Conservation (phyloP, 139 green algal genomes). For the Closterium sp. region DNA sequence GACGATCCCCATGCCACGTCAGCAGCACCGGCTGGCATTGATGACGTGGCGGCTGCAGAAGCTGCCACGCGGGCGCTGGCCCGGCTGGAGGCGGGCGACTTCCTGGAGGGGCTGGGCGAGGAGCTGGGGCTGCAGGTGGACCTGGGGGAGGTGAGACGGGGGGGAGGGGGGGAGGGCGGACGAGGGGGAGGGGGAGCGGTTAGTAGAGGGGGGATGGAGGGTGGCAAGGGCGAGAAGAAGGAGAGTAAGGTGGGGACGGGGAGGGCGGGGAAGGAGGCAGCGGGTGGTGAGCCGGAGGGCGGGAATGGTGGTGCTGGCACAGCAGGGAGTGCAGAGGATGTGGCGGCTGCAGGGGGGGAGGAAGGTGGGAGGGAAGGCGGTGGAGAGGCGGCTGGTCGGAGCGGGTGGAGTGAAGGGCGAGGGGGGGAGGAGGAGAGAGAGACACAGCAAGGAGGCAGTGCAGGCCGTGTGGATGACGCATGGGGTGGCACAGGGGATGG, state of each 20-base stretch:
- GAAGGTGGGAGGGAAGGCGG: background rate
- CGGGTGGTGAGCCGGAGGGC: background rate
- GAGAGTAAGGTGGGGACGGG: constrained; percentile 8
- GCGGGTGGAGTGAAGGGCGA: background rate
- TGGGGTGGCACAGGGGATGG: background rate
- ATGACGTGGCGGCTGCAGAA: constrained; percentile 3
- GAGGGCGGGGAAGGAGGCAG: background rate
- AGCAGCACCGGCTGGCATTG: background rate
- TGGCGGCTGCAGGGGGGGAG: background rate
- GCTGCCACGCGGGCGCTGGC: constrained; percentile 31
- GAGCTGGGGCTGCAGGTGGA: constrained; percentile 48
- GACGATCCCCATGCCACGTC: background rate
- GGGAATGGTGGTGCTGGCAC: background rate
- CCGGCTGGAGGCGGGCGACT: constrained; percentile 35
- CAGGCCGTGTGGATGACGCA: background rate
- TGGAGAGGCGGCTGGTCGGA: background rate
- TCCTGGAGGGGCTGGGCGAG: constrained; percentile 29
- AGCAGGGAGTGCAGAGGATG: background rate
- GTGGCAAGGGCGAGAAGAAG: background rate
- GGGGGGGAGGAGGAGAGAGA: background rate
- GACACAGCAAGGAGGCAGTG: background rate
- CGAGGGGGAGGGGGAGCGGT: no score
- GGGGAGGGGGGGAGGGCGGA: constrained; percentile 4
- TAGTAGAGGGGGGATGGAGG: background rate
- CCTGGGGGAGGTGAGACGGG: background rate